Evolutionary conservation across 1,139 yeast genomes (phyloP), one percentile per base, ranked within the genome.

Genomic region (Taphrina flavorubra): DNA sequence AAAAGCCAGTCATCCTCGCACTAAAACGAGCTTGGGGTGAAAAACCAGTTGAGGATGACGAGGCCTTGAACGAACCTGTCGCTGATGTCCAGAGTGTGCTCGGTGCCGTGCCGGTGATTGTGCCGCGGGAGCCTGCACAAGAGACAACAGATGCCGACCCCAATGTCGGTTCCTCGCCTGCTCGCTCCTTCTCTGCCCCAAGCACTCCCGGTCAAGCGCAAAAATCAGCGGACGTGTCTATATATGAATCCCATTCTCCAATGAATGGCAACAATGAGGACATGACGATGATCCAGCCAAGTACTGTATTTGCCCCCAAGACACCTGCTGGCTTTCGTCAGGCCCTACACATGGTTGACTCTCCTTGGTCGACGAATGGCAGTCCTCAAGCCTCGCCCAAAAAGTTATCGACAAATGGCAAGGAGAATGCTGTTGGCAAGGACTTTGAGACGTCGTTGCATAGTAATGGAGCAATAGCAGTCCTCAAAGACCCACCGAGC

Each of bases 1-100:
- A 69, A 25, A 57, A 62, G 16, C 67, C 57, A 11, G 63, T 64
- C 14, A 62, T 69, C 13, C 57, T 55, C 10, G 70, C 70, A 7
- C 65, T 69, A 42, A 68, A 66, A 49, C 56, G 53, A 37, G 71
- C 71, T 1, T 69, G 71, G 71, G 71, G 71, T 4, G 68, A 56
- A 37, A 60, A 58, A 46, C 65, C 61, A 2, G 55, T 65, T 10
- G 71, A 69, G 25, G 68, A 67, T n/a, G 57, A 59, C 10, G 67
- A 37, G 14, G 31, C 39, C 34, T 10, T 56, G 7, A 65, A 68
- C 6, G 71, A 69, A 51, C 65, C 65, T n/a, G 71, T 68, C n/a
- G 71, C 71, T n/a, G 62, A 55, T 47, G 68, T 69, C 18, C 65
- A 68, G 18, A 60, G 65, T 16, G 71, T 69, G 16, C 71, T 69